Base-by-base conservation (phyloP, 1,284 basidiomycete species). In the Pseudozyma pruni region DNA sequence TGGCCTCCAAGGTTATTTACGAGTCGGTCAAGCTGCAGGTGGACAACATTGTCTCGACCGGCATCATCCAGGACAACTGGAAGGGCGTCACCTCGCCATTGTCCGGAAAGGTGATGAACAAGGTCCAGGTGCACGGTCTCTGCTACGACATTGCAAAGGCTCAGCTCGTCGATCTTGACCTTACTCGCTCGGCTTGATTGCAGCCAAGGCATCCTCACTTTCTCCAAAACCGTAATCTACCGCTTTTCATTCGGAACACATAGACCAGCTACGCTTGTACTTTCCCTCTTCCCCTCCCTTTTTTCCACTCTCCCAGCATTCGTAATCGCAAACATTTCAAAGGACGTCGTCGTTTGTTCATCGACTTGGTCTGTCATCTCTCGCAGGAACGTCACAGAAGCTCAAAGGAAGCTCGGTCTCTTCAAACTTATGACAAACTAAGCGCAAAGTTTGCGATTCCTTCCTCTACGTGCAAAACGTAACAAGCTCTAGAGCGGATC, bases 21-120 rank as follows among this genome's bases (percentile, higher is more conserved):
- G 76, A 63, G 6, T 80, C 93, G 79, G 90, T 96, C 70, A 88
- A 88, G 74, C 80, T 82, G 55, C 90, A 91, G 56, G 91, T 97
- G 17, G 84, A 86, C 61, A 90, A 91, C 79, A 85, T 96, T 23
- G 86, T 86, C 60, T 84, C 86, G 52, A 86, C 88, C 20, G 85
- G 87, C 34, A 86, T 89, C 4, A 87, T 97, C 47, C 81, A 84
- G 72, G 82, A 87, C 51, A 91, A 90, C 38, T 95, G 93, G 93
- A 86, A 85, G 34, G 87, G 87, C 29, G 89, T 87, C 82, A 84
- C 86, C n/a, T 71, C 81, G 34, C 76, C 77, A 5, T 55, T 81
- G 34, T 72, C 57, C 25, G 74, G 73, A 38, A 61, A 76, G 38
- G 77, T 81, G 5, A 79, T 75, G 73, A 69, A 73, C 41, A 78